Evolutionary conservation across 768 basidiomycete genomes (phyloP).

Genomic region (Pleurotus djamor): DNA sequence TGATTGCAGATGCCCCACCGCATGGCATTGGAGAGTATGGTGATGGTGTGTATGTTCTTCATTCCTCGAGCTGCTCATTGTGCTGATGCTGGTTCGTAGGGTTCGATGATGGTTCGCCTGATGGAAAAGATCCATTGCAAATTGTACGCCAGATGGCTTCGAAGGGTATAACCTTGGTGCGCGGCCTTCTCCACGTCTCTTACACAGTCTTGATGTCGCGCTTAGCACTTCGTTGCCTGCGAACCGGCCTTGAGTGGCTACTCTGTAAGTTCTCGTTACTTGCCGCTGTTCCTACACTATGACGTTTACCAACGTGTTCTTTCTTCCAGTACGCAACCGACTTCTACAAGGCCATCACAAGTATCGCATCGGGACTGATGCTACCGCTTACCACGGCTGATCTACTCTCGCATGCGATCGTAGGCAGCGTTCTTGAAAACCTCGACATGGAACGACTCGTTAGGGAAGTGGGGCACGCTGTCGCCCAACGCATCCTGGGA

Average conservation of each 20-base stretch:
- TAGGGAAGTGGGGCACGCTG: slow-evolving; percentile 90
- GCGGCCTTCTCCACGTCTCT: slow-evolving; percentile 19
- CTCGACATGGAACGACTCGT: slow-evolving; percentile 98
- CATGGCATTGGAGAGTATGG: slow-evolving; percentile 98
- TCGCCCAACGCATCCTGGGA: slow-evolving; percentile 88
- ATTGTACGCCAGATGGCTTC: slow-evolving; percentile 88
- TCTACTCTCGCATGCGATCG: slow-evolving; percentile 92
- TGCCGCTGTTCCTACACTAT: slow-evolving; percentile 3
- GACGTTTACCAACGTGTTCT: neutral
- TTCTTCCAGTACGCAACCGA: slow-evolving; percentile 78
- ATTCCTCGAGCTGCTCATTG: slow-evolving; percentile 13
- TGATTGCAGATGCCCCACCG: slow-evolving; percentile 97
- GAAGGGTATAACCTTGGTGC: slow-evolving; percentile 85
- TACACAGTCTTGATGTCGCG: slow-evolving; percentile 5
- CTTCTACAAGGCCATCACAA: slow-evolving; percentile 91
- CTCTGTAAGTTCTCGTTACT: slow-evolving; percentile 49
- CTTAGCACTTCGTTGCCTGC: slow-evolving; percentile 97
- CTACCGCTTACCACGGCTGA: slow-evolving; percentile 94
- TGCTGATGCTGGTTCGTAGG: slow-evolving; percentile 41
- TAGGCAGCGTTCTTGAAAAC: slow-evolving; percentile 95
- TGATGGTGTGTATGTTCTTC: slow-evolving; percentile 60
- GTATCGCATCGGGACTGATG: slow-evolving; percentile 94
- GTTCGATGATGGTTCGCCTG: slow-evolving; percentile 92
- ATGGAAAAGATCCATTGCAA: slow-evolving; percentile 88
- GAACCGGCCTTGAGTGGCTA: slow-evolving; percentile 95